A percentile compares a stretch with the other conserved stretches of the same genome.
Conservation (phyloP, 345 rosid genomes). For the Eucalyptus sideroxylon region DNA sequence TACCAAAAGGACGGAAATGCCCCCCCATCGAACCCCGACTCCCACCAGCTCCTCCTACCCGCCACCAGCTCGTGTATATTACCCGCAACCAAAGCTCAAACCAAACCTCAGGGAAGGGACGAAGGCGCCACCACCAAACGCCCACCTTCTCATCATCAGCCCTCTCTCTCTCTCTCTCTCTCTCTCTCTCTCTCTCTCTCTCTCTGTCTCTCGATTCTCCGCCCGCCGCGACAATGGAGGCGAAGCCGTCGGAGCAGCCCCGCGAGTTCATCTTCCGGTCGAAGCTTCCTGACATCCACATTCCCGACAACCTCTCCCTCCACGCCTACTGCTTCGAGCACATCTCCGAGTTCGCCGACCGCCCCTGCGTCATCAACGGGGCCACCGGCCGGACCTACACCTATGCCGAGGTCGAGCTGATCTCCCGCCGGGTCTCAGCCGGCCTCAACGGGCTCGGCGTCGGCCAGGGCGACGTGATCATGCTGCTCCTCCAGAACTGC, state of each 20-base stretch:
- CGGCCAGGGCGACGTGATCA: slow-evolving; percentile 49
- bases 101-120: slow-evolving; percentile 5
- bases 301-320: slow-evolving; percentile 57
- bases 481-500: slow-evolving; percentile 61
- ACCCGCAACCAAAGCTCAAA: slow-evolving; percentile 9
- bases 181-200: background rate
- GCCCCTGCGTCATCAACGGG: slow-evolving; percentile 71
- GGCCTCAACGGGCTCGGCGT: slow-evolving; percentile 48
- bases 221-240: slow-evolving; percentile 8
- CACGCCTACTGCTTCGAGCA: slow-evolving; percentile 61
- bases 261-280: slow-evolving; percentile 54
- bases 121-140: slow-evolving; percentile 1
- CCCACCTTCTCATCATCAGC: background rate
- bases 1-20: background rate
- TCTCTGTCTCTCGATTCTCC: background rate
- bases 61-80: slow-evolving; percentile 21
- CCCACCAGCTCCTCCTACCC: slow-evolving; percentile 12
- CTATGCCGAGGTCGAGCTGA: slow-evolving; percentile 62
- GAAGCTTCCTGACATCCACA: slow-evolving; percentile 65
- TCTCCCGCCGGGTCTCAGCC: slow-evolving; percentile 43
- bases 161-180: background rate
- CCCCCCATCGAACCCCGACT: background rate
- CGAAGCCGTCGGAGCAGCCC: background rate
- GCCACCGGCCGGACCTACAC: slow-evolving; percentile 44
- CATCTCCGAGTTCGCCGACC: slow-evolving; percentile 17